These are phyloP conservation scores for Boletellus emodensis DNA, from an alignment of 768 basidiomycete genomes.

Conservation along the genomic window DNA sequence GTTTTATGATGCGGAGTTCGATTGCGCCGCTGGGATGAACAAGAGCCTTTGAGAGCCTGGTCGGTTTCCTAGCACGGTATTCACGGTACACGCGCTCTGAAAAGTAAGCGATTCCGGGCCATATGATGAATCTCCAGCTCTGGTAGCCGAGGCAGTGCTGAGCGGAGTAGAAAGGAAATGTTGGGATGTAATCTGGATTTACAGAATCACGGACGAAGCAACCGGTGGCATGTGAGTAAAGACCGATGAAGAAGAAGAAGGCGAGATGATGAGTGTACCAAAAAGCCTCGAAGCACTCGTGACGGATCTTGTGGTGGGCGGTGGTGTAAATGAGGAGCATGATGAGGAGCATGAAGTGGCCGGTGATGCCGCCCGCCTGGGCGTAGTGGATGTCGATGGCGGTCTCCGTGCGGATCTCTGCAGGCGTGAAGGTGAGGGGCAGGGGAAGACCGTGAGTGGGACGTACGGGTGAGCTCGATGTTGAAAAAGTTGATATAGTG, in stretches of 20 bases:
- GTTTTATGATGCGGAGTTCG: constrained; percentile 90
- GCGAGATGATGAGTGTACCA: constrained; percentile 97
- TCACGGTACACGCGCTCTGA: constrained; percentile 83
- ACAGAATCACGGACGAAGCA: constrained; percentile 91
- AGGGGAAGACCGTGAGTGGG: not conserved
- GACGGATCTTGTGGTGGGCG: constrained; percentile 82
- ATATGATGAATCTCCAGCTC: constrained; percentile 89
- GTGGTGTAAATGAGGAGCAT: constrained; percentile 93
- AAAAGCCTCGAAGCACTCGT: constrained; percentile 91
- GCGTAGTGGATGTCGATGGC: constrained; percentile 86
- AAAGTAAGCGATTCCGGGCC: constrained; percentile 89
- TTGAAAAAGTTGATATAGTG: constrained; percentile 95
- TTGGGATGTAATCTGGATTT: constrained; percentile 59
- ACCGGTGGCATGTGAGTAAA: constrained; percentile 88
- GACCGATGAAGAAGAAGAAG: constrained; percentile 89
- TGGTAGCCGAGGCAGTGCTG: constrained; percentile 88
- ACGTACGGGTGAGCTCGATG: constrained; percentile 79
- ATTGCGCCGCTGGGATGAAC: constrained; percentile 90
- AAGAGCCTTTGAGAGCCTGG: constrained; percentile 79
- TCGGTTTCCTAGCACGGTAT: constrained; percentile 72
- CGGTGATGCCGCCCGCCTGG: constrained; percentile 88
- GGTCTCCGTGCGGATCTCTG: constrained; percentile 75
- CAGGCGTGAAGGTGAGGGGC: not conserved
- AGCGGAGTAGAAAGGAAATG: constrained; percentile 86
- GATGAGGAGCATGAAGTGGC: constrained; percentile 92